phyloP scores from a whole-genome alignment of 768 basidiomycete genomes.

The Hemileccinum rubropunctum region DNA sequence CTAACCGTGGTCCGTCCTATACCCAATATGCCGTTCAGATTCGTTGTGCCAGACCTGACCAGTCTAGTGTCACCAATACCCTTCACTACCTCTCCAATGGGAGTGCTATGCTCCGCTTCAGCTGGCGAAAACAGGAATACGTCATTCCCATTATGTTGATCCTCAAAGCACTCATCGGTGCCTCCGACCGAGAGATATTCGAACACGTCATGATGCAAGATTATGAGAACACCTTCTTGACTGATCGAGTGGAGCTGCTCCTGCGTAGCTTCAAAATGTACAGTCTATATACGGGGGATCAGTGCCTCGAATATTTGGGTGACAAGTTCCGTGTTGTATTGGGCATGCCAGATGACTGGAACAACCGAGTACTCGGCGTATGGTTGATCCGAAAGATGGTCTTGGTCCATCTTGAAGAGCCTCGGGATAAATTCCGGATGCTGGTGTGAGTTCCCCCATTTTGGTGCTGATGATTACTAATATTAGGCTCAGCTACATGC shows the following conservation, averaged over 20 bases:
- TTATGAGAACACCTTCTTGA: slow-evolving; percentile 94
- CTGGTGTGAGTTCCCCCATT: slow-evolving; percentile 56
- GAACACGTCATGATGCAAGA: slow-evolving; percentile 96
- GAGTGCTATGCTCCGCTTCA: slow-evolving; percentile 94
- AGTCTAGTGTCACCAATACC: slow-evolving; percentile 90
- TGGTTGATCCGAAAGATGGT: slow-evolving; percentile 85
- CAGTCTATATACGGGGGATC: slow-evolving; percentile 79
- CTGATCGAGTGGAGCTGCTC: slow-evolving; percentile 93
- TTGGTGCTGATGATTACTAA: slow-evolving; percentile 5
- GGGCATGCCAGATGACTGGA: slow-evolving; percentile 90
- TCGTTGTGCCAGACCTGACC: slow-evolving; percentile 90
- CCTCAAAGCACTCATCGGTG: slow-evolving; percentile 87
- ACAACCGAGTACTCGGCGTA: slow-evolving; percentile 73
- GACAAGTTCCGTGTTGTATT: slow-evolving; percentile 95
- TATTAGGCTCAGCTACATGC: slow-evolving; percentile 76
- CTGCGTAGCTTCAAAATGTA: slow-evolving; percentile 95
- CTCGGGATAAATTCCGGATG: slow-evolving; percentile 93
- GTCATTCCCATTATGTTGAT: slow-evolving; percentile 97
- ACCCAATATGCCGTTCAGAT: slow-evolving; percentile 94
- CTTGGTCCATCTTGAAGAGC: slow-evolving; percentile 82
- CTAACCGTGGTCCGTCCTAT: slow-evolving; percentile 92
- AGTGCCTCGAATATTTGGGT: slow-evolving; percentile 93
- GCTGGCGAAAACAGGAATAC: slow-evolving; percentile 97
- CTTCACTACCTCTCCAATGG: slow-evolving; percentile 98
- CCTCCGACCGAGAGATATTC: slow-evolving; percentile 95